Evolutionary conservation across 164 flowering plant species (phyloP).

Genomic region (Taxillus chinensis): DNA sequence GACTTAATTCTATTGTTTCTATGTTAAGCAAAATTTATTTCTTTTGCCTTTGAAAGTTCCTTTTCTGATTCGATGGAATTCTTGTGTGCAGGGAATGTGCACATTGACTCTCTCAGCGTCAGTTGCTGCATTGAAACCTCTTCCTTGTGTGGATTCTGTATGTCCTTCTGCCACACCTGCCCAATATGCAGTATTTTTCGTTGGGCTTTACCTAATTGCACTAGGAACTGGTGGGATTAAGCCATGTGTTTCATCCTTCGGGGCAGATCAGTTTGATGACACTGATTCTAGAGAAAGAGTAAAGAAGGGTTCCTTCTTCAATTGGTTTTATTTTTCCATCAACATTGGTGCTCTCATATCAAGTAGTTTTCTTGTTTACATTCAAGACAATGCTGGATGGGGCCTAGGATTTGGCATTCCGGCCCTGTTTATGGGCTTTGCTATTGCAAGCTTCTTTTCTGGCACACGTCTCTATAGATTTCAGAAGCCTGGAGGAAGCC

Average conservation of each 20-base stretch:
- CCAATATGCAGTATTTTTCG: conserved; percentile 62
- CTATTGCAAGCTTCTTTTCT: conserved; percentile 59
- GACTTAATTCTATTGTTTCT: background rate
- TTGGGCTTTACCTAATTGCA: conserved; percentile 76
- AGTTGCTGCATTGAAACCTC: conserved; percentile 58
- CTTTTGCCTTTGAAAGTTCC: background rate
- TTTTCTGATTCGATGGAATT: background rate
- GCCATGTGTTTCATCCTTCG: conserved; percentile 88
- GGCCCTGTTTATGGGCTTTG: conserved; percentile 69
- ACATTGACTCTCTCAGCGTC: conserved; percentile 74
- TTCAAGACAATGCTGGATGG: conserved; percentile 89
- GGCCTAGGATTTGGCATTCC: conserved; percentile 90
- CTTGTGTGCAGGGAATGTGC: conserved; percentile 59
- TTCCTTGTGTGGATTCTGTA: conserved; percentile 40
- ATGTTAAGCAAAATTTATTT: background rate
- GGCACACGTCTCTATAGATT: conserved; percentile 79
- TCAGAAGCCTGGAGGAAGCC: conserved; percentile 91
- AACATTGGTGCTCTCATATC: conserved; percentile 82
- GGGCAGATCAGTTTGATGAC: conserved; percentile 91
- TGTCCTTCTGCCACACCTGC: conserved; percentile 65
- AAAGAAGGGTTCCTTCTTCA: conserved; percentile 77
- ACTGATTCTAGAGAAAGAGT: conserved; percentile 63
- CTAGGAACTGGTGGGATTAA: conserved; percentile 87
- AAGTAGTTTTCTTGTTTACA: conserved; percentile 64
- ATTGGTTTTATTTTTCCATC: conserved; percentile 86